Base-by-base conservation (phyloP, 371 early-diverging fungal species). In the Mortierella sp. region DNA sequence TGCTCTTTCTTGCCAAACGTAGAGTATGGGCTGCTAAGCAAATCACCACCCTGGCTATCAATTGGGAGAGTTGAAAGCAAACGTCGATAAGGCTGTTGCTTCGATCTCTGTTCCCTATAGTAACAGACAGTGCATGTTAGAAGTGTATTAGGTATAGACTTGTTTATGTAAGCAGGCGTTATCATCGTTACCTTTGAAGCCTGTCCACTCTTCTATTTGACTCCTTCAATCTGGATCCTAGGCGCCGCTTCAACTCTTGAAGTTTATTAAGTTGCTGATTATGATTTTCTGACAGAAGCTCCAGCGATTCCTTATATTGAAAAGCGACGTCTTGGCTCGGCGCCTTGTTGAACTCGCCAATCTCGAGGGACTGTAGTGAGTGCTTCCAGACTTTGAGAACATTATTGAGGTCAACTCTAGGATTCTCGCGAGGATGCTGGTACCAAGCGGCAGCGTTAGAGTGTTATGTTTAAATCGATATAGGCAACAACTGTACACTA, bases 371-470 rank as follows among this genome's bases (percentile, higher is more conserved):
- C 24, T 63, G 64, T 13, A 74, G 15, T 11, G 74, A 70, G 13
- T 40, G 58, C 5, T 70, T 70, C 79, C 79, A 79, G 36, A 15
- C n/a, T 24, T 50, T 64, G 22, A 70, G 59, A 28, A 70, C 58
- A 1, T 64, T 24, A 28, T 40, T n/a, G 4, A 67, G 53, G 19
- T 78, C 74, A 11, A 58, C 57, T 4, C 43, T 63, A 48, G 65
- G 22, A n/a, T 16, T 36, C 22, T 45, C 36, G 32, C 38, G 15
- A 33, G 33, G 1, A 15, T 66, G 24, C 19, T 32, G n/a, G 41
- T 21, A 24, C n/a, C 33, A n/a, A 22, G 3, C 38, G 59, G 7
- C 24, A 41, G 15, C 1, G 21, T 50, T 40, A 28, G 22, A n/a
- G 21, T 58, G 21, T 38, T 36, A 8, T n/a, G 52, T 45, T 45